Conservation (phyloP, 805 yeast species). For the Isabelozyma heimii region DNA sequence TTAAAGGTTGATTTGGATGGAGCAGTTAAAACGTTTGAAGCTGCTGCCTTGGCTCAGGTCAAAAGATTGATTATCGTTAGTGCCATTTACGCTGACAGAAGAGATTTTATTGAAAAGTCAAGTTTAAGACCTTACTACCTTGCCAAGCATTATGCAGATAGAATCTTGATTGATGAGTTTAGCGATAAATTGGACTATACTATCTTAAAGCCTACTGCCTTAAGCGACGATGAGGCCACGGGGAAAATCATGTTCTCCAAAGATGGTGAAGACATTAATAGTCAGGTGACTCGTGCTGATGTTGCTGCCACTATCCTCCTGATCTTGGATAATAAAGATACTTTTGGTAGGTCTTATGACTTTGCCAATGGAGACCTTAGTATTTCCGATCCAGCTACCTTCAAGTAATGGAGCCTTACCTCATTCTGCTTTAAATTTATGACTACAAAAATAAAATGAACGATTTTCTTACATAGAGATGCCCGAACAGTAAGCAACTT, state of each 20-base stretch:
- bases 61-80: slow-evolving; percentile 52
- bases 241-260: slow-evolving; percentile 43
- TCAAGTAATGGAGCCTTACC: neutral
- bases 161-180: slow-evolving; percentile 34
- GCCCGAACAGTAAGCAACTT: too few species aligned
- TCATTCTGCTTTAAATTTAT: neutral
- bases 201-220: slow-evolving; percentile 52
- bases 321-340: slow-evolving; percentile 30
- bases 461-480: too few species aligned
- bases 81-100: slow-evolving; percentile 53
- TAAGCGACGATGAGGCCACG: slow-evolving; percentile 38
- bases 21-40: slow-evolving; percentile 56
- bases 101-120: slow-evolving; percentile 42
- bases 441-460: neutral
- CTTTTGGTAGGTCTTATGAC: slow-evolving; percentile 43
- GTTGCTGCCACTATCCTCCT: slow-evolving; percentile 49
- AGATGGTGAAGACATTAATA: slow-evolving; percentile 15
- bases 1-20: slow-evolving; percentile 62
- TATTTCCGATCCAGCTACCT: slow-evolving; percentile 8
- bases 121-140: slow-evolving; percentile 48
- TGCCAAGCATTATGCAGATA: slow-evolving; percentile 62
- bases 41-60: slow-evolving; percentile 42
- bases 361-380: slow-evolving; percentile 40
- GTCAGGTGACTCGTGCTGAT: slow-evolving; percentile 46
- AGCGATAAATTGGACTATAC: slow-evolving; percentile 48